A percentile compares a stretch with the other conserved stretches of the same genome.
Evolutionary conservation across 495 filamentous ascomycete species (phyloP).

Genomic region (Penicillium cosmopolitanum): DNA sequence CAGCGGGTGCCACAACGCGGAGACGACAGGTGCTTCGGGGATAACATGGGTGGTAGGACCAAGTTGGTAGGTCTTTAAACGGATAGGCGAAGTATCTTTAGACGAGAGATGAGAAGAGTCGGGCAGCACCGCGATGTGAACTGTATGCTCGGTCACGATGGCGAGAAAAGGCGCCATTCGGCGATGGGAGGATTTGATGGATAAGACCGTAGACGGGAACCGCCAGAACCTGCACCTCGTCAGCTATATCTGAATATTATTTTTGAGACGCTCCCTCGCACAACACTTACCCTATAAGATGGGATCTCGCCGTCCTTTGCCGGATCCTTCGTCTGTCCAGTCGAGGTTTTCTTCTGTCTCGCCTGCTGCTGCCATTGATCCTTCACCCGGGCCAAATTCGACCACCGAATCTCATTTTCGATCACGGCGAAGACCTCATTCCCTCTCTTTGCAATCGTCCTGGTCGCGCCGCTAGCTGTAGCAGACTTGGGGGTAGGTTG

Average conservation of each 20-base stretch:
- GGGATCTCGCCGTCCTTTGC: slow-evolving; percentile 14
- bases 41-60: slow-evolving; percentile 88
- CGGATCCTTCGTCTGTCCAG: slow-evolving; percentile 14
- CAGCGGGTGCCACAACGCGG: slow-evolving; percentile 85
- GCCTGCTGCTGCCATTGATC: slow-evolving; percentile 65
- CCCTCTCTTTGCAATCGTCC: slow-evolving; percentile 72
- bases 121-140: slow-evolving; percentile 79
- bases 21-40: slow-evolving; percentile 73
- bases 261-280: too few species aligned
- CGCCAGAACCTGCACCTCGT: slow-evolving; percentile 61
- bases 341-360: slow-evolving; percentile 36
- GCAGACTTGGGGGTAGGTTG: slow-evolving; percentile 41
- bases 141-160: slow-evolving; percentile 79
- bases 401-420: slow-evolving; percentile 86
- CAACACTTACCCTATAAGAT: slow-evolving; percentile 38
- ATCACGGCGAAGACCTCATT: slow-evolving; percentile 83
- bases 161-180: slow-evolving; percentile 75
- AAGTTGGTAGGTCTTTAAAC: slow-evolving; percentile 79
- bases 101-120: slow-evolving; percentile 71
- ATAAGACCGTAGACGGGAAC: slow-evolving; percentile 75
- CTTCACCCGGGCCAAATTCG: slow-evolving; percentile 73
- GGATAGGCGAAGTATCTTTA: slow-evolving; percentile 64
- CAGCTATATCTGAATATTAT: slow-evolving; percentile 6
- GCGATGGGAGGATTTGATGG: slow-evolving; percentile 79
- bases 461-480: slow-evolving; percentile 57